Conservation (phyloP, 441 rosid species). For the Omphalea diandra region DNA sequence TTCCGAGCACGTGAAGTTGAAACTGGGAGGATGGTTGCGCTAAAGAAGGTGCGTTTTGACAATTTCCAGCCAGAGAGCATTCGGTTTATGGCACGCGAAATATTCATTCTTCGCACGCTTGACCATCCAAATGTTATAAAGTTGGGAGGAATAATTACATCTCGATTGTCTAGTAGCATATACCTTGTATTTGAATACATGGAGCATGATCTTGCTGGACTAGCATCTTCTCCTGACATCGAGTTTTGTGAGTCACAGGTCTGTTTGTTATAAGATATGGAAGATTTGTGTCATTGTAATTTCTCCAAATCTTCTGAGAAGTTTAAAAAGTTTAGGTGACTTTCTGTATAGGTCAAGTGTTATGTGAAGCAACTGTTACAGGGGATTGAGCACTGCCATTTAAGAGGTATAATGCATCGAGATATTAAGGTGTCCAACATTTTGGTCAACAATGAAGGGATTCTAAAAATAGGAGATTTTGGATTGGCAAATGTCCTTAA, state of each 20-base stretch:
- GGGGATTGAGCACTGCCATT: conserved; percentile 86
- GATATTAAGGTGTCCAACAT: conserved; percentile 85
- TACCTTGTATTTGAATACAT: conserved; percentile 94
- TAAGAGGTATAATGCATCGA: conserved; percentile 76
- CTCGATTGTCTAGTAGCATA: conserved; percentile 61
- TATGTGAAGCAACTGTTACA: conserved; percentile 83
- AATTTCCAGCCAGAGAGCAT: conserved; percentile 87
- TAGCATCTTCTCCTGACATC: conserved; percentile 61
- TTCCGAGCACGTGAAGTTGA: conserved; percentile 79
- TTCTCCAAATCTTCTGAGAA: background rate
- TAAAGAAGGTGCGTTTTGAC: conserved; percentile 87
- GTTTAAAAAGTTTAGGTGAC: conserved; percentile 11
- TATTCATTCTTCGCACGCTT: conserved; percentile 76
- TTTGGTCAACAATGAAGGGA: conserved; percentile 76
- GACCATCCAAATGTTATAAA: conserved; percentile 86
- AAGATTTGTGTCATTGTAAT: background rate
- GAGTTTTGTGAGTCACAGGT: conserved; percentile 75
- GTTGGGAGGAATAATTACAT: conserved; percentile 80
- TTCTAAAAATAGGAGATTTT: conserved; percentile 76
- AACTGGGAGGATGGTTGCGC: conserved; percentile 76
- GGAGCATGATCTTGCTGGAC: conserved; percentile 93
- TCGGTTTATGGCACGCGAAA: conserved; percentile 91
- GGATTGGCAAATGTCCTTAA: conserved; percentile 73
- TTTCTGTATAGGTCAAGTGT: conserved; percentile 61
- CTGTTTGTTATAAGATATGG: background rate